Conservation (phyloP, 73 alveolate species). For the Uronychia setigera region DNA sequence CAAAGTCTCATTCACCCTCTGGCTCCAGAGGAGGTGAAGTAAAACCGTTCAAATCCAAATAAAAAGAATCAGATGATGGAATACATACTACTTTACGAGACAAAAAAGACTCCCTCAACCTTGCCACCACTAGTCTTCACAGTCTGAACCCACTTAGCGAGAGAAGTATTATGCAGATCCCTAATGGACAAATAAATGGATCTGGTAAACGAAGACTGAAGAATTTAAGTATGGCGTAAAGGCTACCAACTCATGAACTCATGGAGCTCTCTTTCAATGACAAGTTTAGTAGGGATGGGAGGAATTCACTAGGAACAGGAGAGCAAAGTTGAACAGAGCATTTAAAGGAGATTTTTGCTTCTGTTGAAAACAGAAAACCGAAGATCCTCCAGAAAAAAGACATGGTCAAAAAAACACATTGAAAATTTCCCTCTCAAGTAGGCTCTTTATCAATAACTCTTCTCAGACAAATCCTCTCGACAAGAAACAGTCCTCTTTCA, state of each 20-base stretch:
- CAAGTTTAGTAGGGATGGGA: not conserved
- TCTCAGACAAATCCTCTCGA: not conserved
- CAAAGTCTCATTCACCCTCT: not conserved
- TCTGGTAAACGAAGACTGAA: not conserved
- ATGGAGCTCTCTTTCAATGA: slow-evolving; percentile 2
- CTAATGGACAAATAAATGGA: not conserved
- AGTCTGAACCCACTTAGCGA: not conserved
- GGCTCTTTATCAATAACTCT: no score
- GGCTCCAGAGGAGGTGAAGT: no score
- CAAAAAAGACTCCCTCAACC: no score
- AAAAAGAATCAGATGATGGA: no score
- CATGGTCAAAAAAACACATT: not conserved
- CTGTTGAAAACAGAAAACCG: not conserved
- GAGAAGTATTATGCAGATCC: no score
- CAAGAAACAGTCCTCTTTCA: not conserved
- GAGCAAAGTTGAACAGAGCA: not conserved
- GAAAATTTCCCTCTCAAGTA: not conserved
- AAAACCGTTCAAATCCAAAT: no score
- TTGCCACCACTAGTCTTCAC: not conserved
- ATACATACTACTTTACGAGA: no score
- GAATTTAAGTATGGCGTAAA: not conserved
- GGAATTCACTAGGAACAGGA: not conserved
- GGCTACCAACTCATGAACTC: not conserved
- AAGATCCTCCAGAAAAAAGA: not conserved
- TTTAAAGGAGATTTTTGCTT: not conserved